Percentiles rank a stretch among this genome's conserved stretches.
Evolutionary conservation across 1,284 basidiomycete genomes (phyloP).

Genomic region (Cryptococcus hybrid): DNA sequence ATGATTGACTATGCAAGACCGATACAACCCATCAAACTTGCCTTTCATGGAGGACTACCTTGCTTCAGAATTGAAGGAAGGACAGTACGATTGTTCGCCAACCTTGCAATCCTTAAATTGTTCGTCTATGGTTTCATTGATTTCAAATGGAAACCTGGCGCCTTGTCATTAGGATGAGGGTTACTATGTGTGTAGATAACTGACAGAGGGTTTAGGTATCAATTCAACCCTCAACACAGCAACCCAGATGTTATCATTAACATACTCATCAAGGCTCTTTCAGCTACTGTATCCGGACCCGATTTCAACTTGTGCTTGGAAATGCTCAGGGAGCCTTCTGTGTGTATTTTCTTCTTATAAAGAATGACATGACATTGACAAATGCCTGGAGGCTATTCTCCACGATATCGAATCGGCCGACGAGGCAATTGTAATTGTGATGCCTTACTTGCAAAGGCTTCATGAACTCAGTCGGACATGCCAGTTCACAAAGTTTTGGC

Average conservation of each 20-base stretch:
- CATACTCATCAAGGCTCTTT: slow-evolving; percentile 89
- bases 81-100: slow-evolving; percentile 91
- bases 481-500: slow-evolving; percentile 89
- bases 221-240: slow-evolving; percentile 92
- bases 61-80: slow-evolving; percentile 81
- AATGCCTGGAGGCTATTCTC: slow-evolving; percentile 40
- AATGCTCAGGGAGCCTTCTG: slow-evolving; percentile 54
- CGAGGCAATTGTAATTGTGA: slow-evolving; percentile 68
- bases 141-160: not conserved
- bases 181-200: not conserved
- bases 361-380: slow-evolving; percentile 1
- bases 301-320: slow-evolving; percentile 94
- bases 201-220: slow-evolving; percentile 63
- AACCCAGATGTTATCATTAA: slow-evolving; percentile 91
- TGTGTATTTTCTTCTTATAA: slow-evolving; percentile 10
- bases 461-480: slow-evolving; percentile 79
- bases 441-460: slow-evolving; percentile 71
- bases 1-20: slow-evolving; percentile 57
- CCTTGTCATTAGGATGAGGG: not conserved
- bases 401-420: slow-evolving; percentile 61
- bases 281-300: slow-evolving; percentile 65
- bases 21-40: slow-evolving; percentile 94
- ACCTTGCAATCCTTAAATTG: slow-evolving; percentile 75
- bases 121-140: slow-evolving; percentile 49
- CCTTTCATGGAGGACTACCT: slow-evolving; percentile 92